Base-by-base conservation (phyloP, 257 asterid species). In the Thymus mandschuricus region DNA sequence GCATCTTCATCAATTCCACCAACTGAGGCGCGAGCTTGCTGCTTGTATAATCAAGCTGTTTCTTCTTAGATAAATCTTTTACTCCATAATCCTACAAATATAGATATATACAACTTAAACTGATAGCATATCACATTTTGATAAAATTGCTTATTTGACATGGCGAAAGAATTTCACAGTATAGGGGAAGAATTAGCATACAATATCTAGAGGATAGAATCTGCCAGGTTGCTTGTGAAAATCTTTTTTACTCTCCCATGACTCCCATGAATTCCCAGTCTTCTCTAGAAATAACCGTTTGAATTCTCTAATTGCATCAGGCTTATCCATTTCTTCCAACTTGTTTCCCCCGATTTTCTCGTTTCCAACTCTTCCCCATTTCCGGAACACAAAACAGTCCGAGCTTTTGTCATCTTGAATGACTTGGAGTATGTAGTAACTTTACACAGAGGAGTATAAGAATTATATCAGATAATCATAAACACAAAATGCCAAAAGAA, bases 301-400 rank as follows among this genome's bases (percentile, higher is more conserved):
- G 80, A 94, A 94, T 80, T 88, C 95, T 60, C 59, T 76, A 68
- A 89, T 85, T 12, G 99, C 98, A 34, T 80, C 90, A 55, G 84
- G 84, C 74, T 83, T 88, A 41, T 84, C 52, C 92, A 86, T 81
- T 74, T 77, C 88, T 1, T 86, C 88, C 74, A 95, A 67, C 82
- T 92, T 95, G 68, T 11, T 78, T 58, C 96, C 94, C 55, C 97
- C 97, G 64, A 95, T 88, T 78, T 85, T 95, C 67, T 95, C 99
- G 56, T 76, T 95, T 68, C 98, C 99, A 78, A 95, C 95, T 74
- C 99, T 96, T 64, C 98, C 98, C 99, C 98, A 95, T 83, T 95
- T 95, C 41, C 98, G 97, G 66, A 92, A 95, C 57, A 95, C 93
- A 64, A 86, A 74, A 72, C 98, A 92, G 10, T 84, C 91, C 4